phyloP scores from a whole-genome alignment of 352 stramenopile species.

The Phytophthora crassamura region DNA sequence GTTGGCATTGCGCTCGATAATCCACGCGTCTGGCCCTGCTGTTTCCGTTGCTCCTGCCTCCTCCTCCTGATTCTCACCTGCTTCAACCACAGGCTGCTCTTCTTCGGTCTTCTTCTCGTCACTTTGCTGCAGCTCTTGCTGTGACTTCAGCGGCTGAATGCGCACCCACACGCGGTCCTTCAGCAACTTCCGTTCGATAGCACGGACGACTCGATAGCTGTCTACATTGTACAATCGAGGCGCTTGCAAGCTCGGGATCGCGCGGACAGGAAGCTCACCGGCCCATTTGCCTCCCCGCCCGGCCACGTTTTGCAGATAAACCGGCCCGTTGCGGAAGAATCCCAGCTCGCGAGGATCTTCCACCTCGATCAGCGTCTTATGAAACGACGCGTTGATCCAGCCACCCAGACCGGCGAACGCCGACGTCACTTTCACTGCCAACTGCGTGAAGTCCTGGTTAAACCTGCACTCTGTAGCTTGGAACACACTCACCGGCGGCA shows the following conservation, averaged over 20 bases:
- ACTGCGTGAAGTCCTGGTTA: constrained; percentile 73
- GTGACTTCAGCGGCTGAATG: constrained; percentile 36
- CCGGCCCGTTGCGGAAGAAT: constrained; percentile 38
- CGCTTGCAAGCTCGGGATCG: constrained; percentile 68
- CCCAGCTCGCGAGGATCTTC: constrained; percentile 49
- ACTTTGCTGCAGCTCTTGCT: constrained; percentile 9
- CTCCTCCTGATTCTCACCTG: constrained; percentile 29
- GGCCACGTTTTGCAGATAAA: constrained; percentile 79
- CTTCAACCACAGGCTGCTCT: constrained; percentile 13
- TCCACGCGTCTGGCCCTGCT: constrained; percentile 53
- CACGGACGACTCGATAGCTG: constrained; percentile 60
- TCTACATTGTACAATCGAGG: constrained; percentile 56
- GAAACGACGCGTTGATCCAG: constrained; percentile 73
- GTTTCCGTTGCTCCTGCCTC: constrained; percentile 6
- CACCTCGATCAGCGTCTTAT: constrained; percentile 55
- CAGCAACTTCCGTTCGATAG: constrained; percentile 71
- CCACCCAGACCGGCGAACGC: constrained; percentile 60
- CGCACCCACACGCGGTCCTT: constrained; percentile 81
- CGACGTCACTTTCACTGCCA: constrained; percentile 73
- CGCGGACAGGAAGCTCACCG: constrained; percentile 69
- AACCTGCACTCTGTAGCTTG: constrained; percentile 73
- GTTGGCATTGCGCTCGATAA: constrained; percentile 81
- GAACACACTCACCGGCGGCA: constrained; percentile 74
- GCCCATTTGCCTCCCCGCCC: constrained; percentile 58
- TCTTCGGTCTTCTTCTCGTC: constrained; percentile 30